A percentile compares a stretch with the other conserved stretches of the same genome.
These are phyloP conservation scores for Quercus bicolor DNA, from an alignment of 306 rosid genomes.

Conservation along the genomic window DNA sequence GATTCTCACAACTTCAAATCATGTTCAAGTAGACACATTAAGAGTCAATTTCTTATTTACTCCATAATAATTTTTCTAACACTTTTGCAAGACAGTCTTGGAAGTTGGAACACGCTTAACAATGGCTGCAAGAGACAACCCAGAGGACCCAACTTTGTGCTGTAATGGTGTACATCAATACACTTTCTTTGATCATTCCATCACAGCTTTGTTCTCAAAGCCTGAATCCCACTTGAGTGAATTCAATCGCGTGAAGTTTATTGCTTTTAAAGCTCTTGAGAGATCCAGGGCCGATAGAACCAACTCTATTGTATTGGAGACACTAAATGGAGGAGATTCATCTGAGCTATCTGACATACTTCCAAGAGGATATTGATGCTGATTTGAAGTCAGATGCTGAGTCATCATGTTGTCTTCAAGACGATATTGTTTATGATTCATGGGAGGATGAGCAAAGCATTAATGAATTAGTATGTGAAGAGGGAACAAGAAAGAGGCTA, in stretches of 20 bases:
- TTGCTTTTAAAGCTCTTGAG: no score
- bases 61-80: no score
- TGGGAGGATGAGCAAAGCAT: background rate
- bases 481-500: slow-evolving; percentile 29
- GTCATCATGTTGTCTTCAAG: background rate
- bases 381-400: slow-evolving; percentile 17
- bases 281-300: no score
- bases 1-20: no score
- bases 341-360: background rate
- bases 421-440: background rate
- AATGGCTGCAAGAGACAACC: slow-evolving; percentile 28
- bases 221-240: background rate
- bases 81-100: no score
- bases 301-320: no score
- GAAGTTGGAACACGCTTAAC: no score
- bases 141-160: slow-evolving; percentile 5
- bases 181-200: slow-evolving; percentile 8
- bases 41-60: no score
- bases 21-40: no score
- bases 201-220: background rate
- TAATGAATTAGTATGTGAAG: slow-evolving; percentile 26
- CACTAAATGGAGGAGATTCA: slow-evolving; percentile 3
- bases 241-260: slow-evolving; percentile 1
- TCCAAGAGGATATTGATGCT: background rate
- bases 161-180: background rate